A percentile compares a stretch with the other conserved stretches of the same genome.
Evolutionary conservation across 306 rosid species (phyloP).

Genomic region (Quercus dentata): DNA sequence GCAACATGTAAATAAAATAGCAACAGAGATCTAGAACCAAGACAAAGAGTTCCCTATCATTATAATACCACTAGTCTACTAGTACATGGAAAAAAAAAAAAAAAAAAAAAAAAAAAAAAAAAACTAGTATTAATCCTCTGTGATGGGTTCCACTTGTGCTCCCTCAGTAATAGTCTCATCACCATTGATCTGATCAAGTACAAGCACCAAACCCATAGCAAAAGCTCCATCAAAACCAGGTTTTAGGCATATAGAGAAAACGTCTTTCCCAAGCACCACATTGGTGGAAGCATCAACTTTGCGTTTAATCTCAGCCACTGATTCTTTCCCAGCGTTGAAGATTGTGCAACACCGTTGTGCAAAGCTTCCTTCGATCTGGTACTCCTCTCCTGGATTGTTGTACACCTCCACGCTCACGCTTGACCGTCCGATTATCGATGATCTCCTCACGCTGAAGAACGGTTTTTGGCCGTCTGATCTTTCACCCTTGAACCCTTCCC

Average conservation of each 20-base stretch:
- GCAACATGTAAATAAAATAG: too few relatives aligned
- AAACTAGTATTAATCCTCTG: conserved; percentile 19
- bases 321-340: conserved; percentile 30
- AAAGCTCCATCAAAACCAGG: conserved; percentile 84
- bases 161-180: conserved; percentile 30
- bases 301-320: conserved; percentile 84
- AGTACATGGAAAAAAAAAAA: too few relatives aligned
- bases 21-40: not conserved
- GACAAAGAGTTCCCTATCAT: not conserved
- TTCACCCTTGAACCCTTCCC: conserved; percentile 93
- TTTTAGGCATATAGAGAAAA: conserved; percentile 68
- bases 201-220: conserved; percentile 83
- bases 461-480: conserved; percentile 73
- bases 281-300: conserved; percentile 79
- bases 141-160: conserved; percentile 34
- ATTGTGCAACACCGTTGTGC: conserved; percentile 64
- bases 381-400: conserved; percentile 40
- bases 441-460: conserved; percentile 70
- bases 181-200: conserved; percentile 80
- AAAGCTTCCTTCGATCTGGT: conserved; percentile 80
- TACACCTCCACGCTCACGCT: conserved; percentile 64
- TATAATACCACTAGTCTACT: not conserved
- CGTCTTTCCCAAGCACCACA: conserved; percentile 88
- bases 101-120: not conserved
- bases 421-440: conserved; percentile 86